Percentiles rank a stretch among this genome's conserved stretches.
Evolutionary conservation across 108 stramenopile genomes (phyloP).

Genomic region (Cyclostephanos tholiformis): DNA sequence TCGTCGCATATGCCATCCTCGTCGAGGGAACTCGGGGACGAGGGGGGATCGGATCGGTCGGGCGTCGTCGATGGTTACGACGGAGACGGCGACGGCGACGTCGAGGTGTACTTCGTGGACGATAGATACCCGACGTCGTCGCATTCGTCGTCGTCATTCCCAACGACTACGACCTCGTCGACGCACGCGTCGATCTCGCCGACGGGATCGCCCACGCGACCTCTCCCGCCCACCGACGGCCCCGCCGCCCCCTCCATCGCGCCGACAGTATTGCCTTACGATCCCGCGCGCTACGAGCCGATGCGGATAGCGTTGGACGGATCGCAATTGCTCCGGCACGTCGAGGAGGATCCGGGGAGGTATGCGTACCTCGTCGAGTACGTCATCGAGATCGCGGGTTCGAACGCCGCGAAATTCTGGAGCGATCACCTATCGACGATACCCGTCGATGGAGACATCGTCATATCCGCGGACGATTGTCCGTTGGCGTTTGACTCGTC

Average conservation of each 20-base stretch:
- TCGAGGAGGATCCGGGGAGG: background rate
- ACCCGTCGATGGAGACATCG: background rate
- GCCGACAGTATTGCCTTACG: conserved; percentile 2
- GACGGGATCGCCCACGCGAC: background rate
- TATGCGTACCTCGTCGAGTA: conserved; percentile 7
- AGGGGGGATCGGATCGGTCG: too few relatives aligned
- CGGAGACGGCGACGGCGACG: background rate
- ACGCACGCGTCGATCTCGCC: background rate
- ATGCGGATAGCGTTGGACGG: conserved; percentile 25
- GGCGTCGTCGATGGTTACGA: too few relatives aligned
- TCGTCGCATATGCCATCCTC: too few relatives aligned
- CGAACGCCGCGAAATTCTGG: conserved; percentile 26
- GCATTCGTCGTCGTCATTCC: background rate
- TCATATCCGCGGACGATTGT: conserved; percentile 14
- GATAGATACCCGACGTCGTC: background rate
- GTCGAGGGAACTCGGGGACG: too few relatives aligned
- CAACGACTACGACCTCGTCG: background rate
- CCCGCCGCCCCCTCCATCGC: background rate
- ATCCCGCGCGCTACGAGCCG: conserved; percentile 14
- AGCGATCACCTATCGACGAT: conserved; percentile 23
- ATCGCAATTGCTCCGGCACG: background rate
- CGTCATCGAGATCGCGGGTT: conserved; percentile 4
- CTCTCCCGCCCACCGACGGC: too few relatives aligned
- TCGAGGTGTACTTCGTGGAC: background rate
- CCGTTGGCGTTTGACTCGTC: background rate